Evolutionary conservation across 306 rosid species (phyloP).

Genomic region (Castanospermum australe): DNA sequence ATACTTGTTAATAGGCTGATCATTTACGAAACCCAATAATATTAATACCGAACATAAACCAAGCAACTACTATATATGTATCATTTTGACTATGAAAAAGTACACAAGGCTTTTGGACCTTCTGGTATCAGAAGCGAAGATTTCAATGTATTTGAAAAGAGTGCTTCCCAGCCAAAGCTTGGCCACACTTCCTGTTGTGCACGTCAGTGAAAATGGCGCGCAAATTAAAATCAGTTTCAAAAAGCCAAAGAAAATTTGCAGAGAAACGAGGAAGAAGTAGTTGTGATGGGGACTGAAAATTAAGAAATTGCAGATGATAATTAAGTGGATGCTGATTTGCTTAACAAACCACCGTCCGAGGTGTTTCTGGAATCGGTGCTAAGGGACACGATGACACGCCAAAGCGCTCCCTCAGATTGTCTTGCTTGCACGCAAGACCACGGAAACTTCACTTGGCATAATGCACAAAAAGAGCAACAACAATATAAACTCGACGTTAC

Average conservation of each 20-base stretch:
- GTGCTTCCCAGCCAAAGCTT: not conserved
- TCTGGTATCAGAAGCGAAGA: too few relatives aligned
- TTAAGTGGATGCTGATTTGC: too few relatives aligned
- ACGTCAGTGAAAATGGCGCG: not conserved
- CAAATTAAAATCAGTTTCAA: too few relatives aligned
- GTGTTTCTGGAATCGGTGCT: not conserved
- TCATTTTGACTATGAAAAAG: too few relatives aligned
- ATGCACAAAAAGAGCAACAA: not conserved
- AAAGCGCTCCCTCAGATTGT: not conserved
- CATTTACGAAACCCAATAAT: too few relatives aligned
- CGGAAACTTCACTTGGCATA: not conserved
- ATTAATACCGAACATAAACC: too few relatives aligned
- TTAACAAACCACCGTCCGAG: not conserved
- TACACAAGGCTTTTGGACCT: too few relatives aligned
- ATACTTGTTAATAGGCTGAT: too few relatives aligned
- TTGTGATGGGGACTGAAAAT: not conserved
- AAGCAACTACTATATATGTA: too few relatives aligned
- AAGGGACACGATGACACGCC: not conserved
- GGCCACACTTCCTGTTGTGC: not conserved
- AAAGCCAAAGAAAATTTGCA: too few relatives aligned
- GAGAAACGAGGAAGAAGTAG: not conserved
- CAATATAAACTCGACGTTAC: not conserved
- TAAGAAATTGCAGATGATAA: too few relatives aligned
- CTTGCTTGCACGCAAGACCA: constrained; percentile 2
- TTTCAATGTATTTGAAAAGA: not conserved